Evolutionary conservation across 225 moss, liverwort and hornwort species (phyloP).

Genomic region (Antitrichia curtipendula): DNA sequence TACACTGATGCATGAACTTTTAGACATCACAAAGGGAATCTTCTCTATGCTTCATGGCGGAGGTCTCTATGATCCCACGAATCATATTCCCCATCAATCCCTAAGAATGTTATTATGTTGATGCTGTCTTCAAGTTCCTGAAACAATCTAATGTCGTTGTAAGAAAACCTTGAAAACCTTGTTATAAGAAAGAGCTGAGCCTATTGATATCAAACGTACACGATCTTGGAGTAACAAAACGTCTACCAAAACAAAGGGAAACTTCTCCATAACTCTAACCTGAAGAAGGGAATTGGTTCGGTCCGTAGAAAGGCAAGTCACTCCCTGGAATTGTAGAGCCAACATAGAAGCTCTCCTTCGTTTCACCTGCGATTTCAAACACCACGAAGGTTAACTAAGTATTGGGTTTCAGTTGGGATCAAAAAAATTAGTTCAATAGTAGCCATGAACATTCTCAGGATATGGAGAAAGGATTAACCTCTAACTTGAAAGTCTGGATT

Average conservation of each 20-base stretch:
- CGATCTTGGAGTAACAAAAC: background rate
- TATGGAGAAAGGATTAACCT: background rate
- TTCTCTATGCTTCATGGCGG: background rate
- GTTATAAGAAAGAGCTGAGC: background rate
- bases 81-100: background rate
- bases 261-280: background rate
- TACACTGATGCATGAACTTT: no score
- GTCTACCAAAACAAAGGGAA: background rate
- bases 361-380: constrained; percentile 31
- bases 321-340: constrained; percentile 37
- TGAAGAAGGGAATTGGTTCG: constrained; percentile 59
- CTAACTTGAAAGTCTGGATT: constrained; percentile 11
- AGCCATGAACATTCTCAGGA: background rate
- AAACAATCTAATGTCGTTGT: background rate
- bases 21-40: background rate
- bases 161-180: background rate
- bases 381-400: background rate
- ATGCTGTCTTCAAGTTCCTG: background rate
- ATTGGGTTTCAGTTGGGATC: background rate
- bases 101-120: no score
- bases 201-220: background rate
- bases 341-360: constrained; percentile 53
- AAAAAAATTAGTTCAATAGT: background rate
- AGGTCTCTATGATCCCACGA: no score
- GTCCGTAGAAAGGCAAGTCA: constrained; percentile 39